Evolutionary conservation across 495 filamentous ascomycete genomes (phyloP).

Genomic region (Neurospora tetrasperma): DNA sequence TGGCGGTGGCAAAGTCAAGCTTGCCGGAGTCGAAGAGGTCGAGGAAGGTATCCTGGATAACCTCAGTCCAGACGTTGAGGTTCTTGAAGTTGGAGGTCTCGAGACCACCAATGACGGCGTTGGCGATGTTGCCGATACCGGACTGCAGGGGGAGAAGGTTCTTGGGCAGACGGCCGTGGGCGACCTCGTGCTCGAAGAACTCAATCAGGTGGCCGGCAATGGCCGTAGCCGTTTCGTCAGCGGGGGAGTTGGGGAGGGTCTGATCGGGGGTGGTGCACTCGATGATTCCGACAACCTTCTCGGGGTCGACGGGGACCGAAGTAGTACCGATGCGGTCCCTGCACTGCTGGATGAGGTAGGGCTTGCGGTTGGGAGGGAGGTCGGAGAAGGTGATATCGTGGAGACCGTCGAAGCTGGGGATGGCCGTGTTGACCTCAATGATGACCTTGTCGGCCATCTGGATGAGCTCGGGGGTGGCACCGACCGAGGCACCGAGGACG

Average conservation of each 20-base stretch:
- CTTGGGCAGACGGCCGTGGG: conserved; percentile 61
- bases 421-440: conserved; percentile 84
- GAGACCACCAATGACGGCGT: conserved; percentile 81
- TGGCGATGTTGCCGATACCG: conserved; percentile 91
- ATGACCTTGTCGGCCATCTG: conserved; percentile 90
- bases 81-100: conserved; percentile 76
- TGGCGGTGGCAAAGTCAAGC: conserved; percentile 86
- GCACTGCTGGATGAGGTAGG: conserved; percentile 71
- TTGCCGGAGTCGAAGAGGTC: conserved; percentile 87
- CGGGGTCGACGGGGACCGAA: conserved; percentile 80
- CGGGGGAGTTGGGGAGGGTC: conserved; percentile 65
- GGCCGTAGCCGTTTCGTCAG: conserved; percentile 58
- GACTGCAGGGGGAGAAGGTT: conserved; percentile 79
- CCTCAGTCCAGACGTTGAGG: conserved; percentile 89
- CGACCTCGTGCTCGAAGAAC: conserved; percentile 73
- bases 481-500: conserved; percentile 79
- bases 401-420: conserved; percentile 76
- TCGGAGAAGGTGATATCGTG: conserved; percentile 88
- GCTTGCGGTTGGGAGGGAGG: conserved; percentile 69
- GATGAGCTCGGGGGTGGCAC: conserved; percentile 75
- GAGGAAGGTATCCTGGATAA: conserved; percentile 87
- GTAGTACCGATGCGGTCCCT: conserved; percentile 75
- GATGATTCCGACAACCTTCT: conserved; percentile 77
- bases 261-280: conserved; percentile 79
- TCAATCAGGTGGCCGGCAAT: conserved; percentile 80